Percentiles rank a stretch among this genome's conserved stretches.
Conservation (phyloP, 2,329 filamentous ascomycete species). For the Tolypocladium nubicola region DNA sequence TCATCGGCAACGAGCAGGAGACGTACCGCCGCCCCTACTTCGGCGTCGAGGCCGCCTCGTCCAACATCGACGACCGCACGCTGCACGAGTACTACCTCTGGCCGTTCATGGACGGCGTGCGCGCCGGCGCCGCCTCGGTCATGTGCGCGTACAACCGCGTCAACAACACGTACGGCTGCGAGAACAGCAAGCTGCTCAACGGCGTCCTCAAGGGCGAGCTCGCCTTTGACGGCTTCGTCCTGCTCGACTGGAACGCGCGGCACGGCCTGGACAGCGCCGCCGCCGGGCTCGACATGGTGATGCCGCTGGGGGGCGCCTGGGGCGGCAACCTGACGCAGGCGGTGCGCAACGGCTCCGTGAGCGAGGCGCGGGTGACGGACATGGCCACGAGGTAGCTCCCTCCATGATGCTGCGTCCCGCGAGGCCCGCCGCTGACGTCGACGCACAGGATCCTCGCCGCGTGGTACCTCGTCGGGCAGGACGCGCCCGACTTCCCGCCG, state of each 20-base stretch:
- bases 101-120: slow-evolving; percentile 53
- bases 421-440: neutral
- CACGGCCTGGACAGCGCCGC: slow-evolving; percentile 46
- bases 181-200: slow-evolving; percentile 61
- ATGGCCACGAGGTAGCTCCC: slow-evolving; percentile 53
- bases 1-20: slow-evolving; percentile 53
- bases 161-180: slow-evolving; percentile 64
- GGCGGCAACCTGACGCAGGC: slow-evolving; percentile 62
- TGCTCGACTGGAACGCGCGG: slow-evolving; percentile 60
- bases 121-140: slow-evolving; percentile 43
- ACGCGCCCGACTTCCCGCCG: slow-evolving; percentile 30
- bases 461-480: slow-evolving; percentile 47
- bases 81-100: slow-evolving; percentile 57
- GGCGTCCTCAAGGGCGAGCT: slow-evolving; percentile 53
- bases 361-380: slow-evolving; percentile 61
- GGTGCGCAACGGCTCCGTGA: slow-evolving; percentile 66
- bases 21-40: slow-evolving; percentile 30
- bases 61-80: slow-evolving; percentile 55
- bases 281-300: slow-evolving; percentile 59
- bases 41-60: slow-evolving; percentile 40
- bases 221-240: slow-evolving; percentile 58
- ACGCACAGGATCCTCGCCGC: slow-evolving; percentile 47
- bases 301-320: slow-evolving; percentile 44
- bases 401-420: neutral
- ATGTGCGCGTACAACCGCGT: slow-evolving; percentile 65